Evolutionary conservation across 441 rosid genomes (phyloP), one percentile per base, ranked within the genome.

Genomic region (Mallotus repandus): DNA sequence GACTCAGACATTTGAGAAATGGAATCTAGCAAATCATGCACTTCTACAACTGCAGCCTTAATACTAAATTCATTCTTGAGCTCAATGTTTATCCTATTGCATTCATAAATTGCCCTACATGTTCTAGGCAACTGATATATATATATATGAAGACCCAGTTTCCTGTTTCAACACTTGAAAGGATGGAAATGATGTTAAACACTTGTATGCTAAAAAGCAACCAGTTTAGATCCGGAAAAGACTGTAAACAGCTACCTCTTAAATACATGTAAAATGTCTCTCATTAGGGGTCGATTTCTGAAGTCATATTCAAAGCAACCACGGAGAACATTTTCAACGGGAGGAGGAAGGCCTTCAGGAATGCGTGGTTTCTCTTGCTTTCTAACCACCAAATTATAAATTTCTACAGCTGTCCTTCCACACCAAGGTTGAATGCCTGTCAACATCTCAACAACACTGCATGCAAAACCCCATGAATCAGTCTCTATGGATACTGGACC

Each of bases 381-480:
- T 70, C 70, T 86, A 66, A 88, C 97, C 77, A 91, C 99, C 38
- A 78, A 77, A 64, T 82, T 82, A 69, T 79, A 85, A 71, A 95
- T 89, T 79, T 91, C 97, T 61, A 84, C 88, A 11, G 65, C 85
- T 3, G 92, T 74, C 74, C 46, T 89, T 62, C 99, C 96, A 74
- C 72, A 69, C 98, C 97, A 91, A 74, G 97, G 97, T 80, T 80
- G 92, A 79, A 78, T 71, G 66, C 99, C 94, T 21, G 92, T 92
- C 72, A 91, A 80, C 97, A 95, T 92, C 87, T 95, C 99, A 49
- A 91, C 76, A 77, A 95, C 81, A 78, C 93, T 86, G 86, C 97
- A 95, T 10, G 86, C 99, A 71, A 92, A 88, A 57, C 97, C 98
- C 99, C 97, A 95, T 21, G 96, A 85, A 70, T 92, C 98, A 19